Evolutionary conservation across 2,329 filamentous ascomycete genomes (phyloP).

Genomic region (Sclerotiophoma versabilis): DNA sequence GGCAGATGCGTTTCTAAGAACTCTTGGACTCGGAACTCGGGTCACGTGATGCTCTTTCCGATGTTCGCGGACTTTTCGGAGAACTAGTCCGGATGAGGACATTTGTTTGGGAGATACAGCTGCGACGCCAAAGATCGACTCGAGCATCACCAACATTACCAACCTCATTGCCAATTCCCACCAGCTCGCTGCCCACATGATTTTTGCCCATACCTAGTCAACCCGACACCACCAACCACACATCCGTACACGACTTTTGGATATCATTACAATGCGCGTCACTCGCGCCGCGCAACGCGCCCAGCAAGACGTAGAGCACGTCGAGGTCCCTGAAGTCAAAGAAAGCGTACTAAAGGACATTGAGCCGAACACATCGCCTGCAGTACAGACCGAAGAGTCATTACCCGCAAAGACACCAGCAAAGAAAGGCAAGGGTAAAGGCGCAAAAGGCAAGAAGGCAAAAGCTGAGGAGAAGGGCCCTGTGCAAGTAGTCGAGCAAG

Average conservation of each 20-base stretch:
- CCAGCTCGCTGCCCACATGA: conserved; percentile 23
- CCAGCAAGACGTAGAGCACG: conserved; percentile 48
- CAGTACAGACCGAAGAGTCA: conserved; percentile 28
- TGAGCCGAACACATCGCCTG: conserved; percentile 42
- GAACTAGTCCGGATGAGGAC: conserved; percentile 11
- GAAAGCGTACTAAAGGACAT: conserved; percentile 51
- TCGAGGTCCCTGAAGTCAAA: conserved; percentile 38
- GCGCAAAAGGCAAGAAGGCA: conserved; percentile 38
- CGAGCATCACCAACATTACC: neutral
- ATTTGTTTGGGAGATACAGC: conserved; percentile 12
- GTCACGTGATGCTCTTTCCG: conserved; percentile 10
- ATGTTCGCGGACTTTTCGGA: neutral
- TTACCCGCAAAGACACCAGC: conserved; percentile 34
- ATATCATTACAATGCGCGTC: conserved; percentile 47
- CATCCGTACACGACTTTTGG: neutral
- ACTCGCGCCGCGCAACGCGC: conserved; percentile 54
- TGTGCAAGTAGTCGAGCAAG: conserved; percentile 28
- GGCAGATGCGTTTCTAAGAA: conserved; percentile 12
- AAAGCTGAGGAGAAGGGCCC: conserved; percentile 34
- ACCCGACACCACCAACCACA: neutral
- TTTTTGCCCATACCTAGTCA: conserved; percentile 20
- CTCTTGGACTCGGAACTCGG: neutral
- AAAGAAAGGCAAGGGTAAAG: conserved; percentile 42
- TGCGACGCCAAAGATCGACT: conserved; percentile 4
- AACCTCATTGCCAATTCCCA: conserved; percentile 11